These are phyloP conservation scores for Sphaerulina vaccinii DNA, from an alignment of 2,329 filamentous ascomycete genomes.

Conservation along the genomic window DNA sequence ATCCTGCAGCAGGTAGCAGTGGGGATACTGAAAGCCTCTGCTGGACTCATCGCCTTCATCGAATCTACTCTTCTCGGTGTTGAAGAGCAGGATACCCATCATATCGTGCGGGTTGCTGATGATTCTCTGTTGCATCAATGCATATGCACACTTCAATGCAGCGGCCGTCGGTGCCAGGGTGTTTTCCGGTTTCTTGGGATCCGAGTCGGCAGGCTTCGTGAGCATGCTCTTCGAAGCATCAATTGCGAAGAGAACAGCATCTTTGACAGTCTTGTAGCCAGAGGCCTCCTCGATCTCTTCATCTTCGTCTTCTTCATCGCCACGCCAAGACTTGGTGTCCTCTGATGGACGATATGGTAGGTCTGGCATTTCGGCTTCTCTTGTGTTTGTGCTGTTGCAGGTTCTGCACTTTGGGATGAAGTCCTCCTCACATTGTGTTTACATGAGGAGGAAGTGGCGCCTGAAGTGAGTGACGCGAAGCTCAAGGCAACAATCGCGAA, in stretches of 20 bases:
- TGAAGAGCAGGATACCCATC: conserved; percentile 93
- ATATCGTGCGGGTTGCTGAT: conserved; percentile 95
- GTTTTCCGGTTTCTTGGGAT: conserved; percentile 72
- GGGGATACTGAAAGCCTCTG: conserved; percentile 68
- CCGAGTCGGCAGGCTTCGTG: conserved; percentile 58
- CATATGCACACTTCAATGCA: conserved; percentile 89
- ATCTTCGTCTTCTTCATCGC: conserved; percentile 63
- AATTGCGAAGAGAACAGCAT: conserved; percentile 97
- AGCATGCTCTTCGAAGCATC: conserved; percentile 89
- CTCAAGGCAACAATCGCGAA: background rate
- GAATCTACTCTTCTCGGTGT: conserved; percentile 81
- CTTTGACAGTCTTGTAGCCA: conserved; percentile 86
- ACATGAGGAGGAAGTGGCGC: background rate
- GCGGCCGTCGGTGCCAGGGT: conserved; percentile 73
- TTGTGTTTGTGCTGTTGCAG: background rate
- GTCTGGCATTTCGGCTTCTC: conserved; percentile 3
- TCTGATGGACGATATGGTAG: conserved; percentile 22
- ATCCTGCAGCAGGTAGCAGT: conserved; percentile 89
- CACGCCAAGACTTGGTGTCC: conserved; percentile 34
- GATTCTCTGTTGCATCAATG: conserved; percentile 96
- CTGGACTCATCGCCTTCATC: conserved; percentile 61
- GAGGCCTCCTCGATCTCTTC: conserved; percentile 67
- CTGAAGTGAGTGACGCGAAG: background rate
- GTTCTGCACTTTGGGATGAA: background rate
- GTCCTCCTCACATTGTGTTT: background rate